Evolutionary conservation across 768 basidiomycete genomes (phyloP).

Genomic region (Mycena indigotica): DNA sequence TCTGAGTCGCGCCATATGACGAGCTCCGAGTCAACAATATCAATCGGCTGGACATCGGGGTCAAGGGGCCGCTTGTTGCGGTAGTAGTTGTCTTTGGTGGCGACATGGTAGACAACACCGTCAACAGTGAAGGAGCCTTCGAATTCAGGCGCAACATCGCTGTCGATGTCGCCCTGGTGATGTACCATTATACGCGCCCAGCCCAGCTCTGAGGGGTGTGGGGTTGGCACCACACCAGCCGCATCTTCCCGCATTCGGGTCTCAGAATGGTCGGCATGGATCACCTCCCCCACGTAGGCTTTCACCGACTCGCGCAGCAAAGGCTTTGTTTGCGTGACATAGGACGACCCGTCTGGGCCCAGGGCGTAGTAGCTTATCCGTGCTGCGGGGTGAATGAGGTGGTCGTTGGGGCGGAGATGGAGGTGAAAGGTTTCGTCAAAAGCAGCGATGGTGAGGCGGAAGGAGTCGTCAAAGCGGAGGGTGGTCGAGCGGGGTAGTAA

Average conservation of each 20-base stretch:
- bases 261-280: conserved; percentile 55
- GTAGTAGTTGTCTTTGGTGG: conserved; percentile 70
- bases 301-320: conserved; percentile 64
- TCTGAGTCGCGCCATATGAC: conserved; percentile 81
- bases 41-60: conserved; percentile 46
- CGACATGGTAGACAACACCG: conserved; percentile 70
- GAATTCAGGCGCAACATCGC: conserved; percentile 56
- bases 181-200: conserved; percentile 81
- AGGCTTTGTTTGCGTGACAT: conserved; percentile 57
- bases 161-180: conserved; percentile 53
- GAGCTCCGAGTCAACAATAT: conserved; percentile 51
- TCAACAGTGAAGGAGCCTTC: conserved; percentile 76
- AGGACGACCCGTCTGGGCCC: conserved; percentile 49
- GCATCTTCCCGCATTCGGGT: conserved; percentile 64
- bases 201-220: conserved; percentile 57
- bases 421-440: conserved; percentile 69
- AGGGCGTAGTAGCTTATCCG: conserved; percentile 67
- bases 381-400: conserved; percentile 79
- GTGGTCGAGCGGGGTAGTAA: conserved; percentile 42
- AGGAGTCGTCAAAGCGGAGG: conserved; percentile 68
- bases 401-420: conserved; percentile 75
- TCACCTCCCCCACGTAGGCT: conserved; percentile 77
- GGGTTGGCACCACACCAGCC: conserved; percentile 50
- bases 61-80: conserved; percentile 62
- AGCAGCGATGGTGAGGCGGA: conserved; percentile 68